Percentiles rank a stretch among this genome's conserved stretches.
phyloP scores from a whole-genome alignment of 1,139 yeast genomes.

The Sugiyamaella japonica region DNA sequence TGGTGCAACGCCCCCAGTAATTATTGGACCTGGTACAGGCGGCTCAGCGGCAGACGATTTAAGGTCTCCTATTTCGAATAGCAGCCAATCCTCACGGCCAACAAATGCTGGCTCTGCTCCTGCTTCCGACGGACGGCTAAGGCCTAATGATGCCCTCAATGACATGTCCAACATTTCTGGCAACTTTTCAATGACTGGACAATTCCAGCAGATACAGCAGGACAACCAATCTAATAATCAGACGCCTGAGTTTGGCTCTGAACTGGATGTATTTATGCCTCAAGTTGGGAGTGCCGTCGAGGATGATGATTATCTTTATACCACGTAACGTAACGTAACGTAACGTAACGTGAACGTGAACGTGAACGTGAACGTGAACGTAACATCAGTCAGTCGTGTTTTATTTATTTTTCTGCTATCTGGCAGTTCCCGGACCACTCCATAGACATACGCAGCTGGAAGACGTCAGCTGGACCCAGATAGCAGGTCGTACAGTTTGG shows the following conservation, averaged over 20 bases:
- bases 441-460: slow-evolving; percentile 13
- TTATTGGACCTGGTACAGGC: neutral
- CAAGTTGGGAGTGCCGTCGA: slow-evolving; percentile 21
- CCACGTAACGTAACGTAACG: neutral
- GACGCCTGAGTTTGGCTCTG: slow-evolving; percentile 26
- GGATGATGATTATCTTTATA: slow-evolving; percentile 20
- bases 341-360: too few species aligned
- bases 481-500: too few species aligned
- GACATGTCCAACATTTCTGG: neutral
- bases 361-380: neutral
- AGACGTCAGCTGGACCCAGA: too few species aligned
- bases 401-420: slow-evolving; percentile 5
- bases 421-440: neutral
- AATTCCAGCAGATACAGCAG: neutral
- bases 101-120: slow-evolving; percentile 11
- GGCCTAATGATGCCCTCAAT: neutral
- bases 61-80: slow-evolving; percentile 16
- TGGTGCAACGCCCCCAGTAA: slow-evolving; percentile 18
- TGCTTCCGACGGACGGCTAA: neutral
- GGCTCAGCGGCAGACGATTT: slow-evolving; percentile 15
- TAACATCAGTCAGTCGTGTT: neutral
- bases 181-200: neutral
- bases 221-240: slow-evolving; percentile 11
- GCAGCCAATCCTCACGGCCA: slow-evolving; percentile 18
- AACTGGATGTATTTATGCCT: slow-evolving; percentile 23